Evolutionary conservation across 352 stramenopile genomes (phyloP).

Genomic region (Blastocystis sp.): DNA sequence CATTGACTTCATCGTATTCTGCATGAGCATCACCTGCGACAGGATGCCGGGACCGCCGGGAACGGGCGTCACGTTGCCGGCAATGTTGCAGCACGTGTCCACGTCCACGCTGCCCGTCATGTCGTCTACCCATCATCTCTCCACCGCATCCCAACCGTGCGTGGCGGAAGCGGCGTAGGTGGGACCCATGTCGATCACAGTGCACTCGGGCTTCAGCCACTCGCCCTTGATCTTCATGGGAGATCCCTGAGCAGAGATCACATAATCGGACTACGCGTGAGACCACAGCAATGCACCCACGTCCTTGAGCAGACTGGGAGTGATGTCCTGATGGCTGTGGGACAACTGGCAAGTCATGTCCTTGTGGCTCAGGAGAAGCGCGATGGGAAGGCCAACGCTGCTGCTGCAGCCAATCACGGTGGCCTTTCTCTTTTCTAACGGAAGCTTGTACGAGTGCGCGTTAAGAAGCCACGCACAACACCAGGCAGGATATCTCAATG

Average conservation of each 20-base stretch:
- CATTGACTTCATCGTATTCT: slow-evolving; percentile 69
- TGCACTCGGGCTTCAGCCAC: slow-evolving; percentile 61
- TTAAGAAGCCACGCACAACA: not conserved
- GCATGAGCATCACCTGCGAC: slow-evolving; percentile 57
- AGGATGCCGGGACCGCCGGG: slow-evolving; percentile 50
- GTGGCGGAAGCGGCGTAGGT: slow-evolving; percentile 36
- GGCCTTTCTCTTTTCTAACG: slow-evolving; percentile 60
- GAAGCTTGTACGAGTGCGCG: slow-evolving; percentile 53
- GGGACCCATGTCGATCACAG: slow-evolving; percentile 60
- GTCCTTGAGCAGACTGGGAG: slow-evolving; percentile 32
- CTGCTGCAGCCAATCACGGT: slow-evolving; percentile 61
- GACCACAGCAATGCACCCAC: not conserved
- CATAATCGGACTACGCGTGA: slow-evolving; percentile 57
- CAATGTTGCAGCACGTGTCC: slow-evolving; percentile 50
- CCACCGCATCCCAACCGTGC: not conserved
- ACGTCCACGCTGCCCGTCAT: slow-evolving; percentile 56
- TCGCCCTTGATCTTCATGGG: slow-evolving; percentile 57
- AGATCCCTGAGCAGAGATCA: slow-evolving; percentile 50
- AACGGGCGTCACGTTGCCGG: slow-evolving; percentile 58
- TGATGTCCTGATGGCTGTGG: not conserved
- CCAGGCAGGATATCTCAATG: slow-evolving; percentile 6
- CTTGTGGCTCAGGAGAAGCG: slow-evolving; percentile 57
- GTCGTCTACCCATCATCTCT: slow-evolving; percentile 46
- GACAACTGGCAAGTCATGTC: slow-evolving; percentile 55
- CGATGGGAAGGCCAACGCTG: slow-evolving; percentile 51